Evolutionary conservation across 495 filamentous ascomycete genomes (phyloP).

Genomic region (Neurospora sp.): DNA sequence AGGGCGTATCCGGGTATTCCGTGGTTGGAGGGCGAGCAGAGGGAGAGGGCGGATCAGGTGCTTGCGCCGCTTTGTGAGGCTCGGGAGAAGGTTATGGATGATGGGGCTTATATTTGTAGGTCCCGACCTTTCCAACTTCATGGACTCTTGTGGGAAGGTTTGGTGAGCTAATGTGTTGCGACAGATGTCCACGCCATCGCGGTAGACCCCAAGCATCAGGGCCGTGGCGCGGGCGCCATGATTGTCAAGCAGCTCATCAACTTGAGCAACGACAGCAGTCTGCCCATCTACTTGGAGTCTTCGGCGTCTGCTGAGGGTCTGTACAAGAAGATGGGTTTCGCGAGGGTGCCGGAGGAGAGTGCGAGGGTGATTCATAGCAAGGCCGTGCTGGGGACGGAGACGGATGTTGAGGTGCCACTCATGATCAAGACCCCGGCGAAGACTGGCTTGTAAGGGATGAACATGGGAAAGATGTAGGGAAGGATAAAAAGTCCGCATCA

Average conservation of each 20-base stretch:
- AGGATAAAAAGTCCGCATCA: neutral
- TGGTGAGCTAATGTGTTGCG: neutral
- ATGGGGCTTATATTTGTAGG: constrained; percentile 19
- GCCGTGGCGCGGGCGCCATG: constrained; percentile 28
- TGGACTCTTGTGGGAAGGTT: no score
- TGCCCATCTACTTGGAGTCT: constrained; percentile 25
- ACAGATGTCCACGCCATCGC: constrained; percentile 23
- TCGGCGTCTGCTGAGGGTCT: constrained; percentile 13
- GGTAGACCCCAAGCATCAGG: constrained; percentile 26
- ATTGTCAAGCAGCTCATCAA: constrained; percentile 32
- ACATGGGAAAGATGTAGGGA: neutral
- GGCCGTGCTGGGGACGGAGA: constrained; percentile 6
- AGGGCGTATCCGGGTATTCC: constrained; percentile 16
- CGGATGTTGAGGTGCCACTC: constrained; percentile 16
- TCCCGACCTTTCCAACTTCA: no score
- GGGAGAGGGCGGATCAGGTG: constrained; percentile 17
- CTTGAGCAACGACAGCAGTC: constrained; percentile 24
- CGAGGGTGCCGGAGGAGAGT: constrained; percentile 6
- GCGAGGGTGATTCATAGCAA: constrained; percentile 14
- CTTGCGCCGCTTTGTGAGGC: constrained; percentile 21
- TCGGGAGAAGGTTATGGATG: constrained; percentile 21
- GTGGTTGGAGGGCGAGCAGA: constrained; percentile 25
- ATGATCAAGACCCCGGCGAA: constrained; percentile 17
- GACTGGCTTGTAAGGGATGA: neutral
- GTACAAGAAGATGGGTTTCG: constrained; percentile 22